Evolutionary conservation across 2,329 filamentous ascomycete species (phyloP).

Genomic region (Cadophora malorum): DNA sequence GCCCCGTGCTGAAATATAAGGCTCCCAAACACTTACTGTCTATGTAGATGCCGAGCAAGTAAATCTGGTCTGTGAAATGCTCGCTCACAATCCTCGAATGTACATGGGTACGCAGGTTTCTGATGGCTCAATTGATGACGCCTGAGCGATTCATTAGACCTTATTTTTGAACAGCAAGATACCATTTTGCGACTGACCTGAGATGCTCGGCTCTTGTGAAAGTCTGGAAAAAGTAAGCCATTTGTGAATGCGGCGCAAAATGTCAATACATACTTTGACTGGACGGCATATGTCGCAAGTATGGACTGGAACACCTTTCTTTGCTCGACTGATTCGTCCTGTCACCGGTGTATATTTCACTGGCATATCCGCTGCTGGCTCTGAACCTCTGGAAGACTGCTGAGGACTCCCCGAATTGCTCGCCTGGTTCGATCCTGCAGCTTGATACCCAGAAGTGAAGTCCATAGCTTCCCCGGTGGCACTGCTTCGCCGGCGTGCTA

Average conservation of each 20-base stretch:
- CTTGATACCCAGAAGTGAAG: slow-evolving; percentile 35
- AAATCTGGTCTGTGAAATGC: slow-evolving; percentile 65
- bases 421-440: slow-evolving; percentile 36
- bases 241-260: background rate
- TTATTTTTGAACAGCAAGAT: background rate
- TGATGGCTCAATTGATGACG: slow-evolving; percentile 67
- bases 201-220: slow-evolving; percentile 69
- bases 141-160: slow-evolving; percentile 48
- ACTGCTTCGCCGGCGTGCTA: slow-evolving; percentile 39
- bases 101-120: slow-evolving; percentile 59
- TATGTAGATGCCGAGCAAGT: slow-evolving; percentile 60
- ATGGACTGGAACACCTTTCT: slow-evolving; percentile 47
- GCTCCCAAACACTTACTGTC: slow-evolving; percentile 52
- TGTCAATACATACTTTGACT: slow-evolving; percentile 38
- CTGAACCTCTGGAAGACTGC: slow-evolving; percentile 39
- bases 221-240: slow-evolving; percentile 51
- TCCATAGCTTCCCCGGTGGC: slow-evolving; percentile 40
- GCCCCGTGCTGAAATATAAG: background rate
- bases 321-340: slow-evolving; percentile 45
- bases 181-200: slow-evolving; percentile 50
- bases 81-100: slow-evolving; percentile 59
- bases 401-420: slow-evolving; percentile 39
- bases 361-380: slow-evolving; percentile 38
- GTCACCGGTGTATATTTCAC: slow-evolving; percentile 47
- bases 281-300: slow-evolving; percentile 44